phyloP scores from a whole-genome alignment of 2,329 filamentous ascomycete genomes.

The Clonostachys rhizophaga region DNA sequence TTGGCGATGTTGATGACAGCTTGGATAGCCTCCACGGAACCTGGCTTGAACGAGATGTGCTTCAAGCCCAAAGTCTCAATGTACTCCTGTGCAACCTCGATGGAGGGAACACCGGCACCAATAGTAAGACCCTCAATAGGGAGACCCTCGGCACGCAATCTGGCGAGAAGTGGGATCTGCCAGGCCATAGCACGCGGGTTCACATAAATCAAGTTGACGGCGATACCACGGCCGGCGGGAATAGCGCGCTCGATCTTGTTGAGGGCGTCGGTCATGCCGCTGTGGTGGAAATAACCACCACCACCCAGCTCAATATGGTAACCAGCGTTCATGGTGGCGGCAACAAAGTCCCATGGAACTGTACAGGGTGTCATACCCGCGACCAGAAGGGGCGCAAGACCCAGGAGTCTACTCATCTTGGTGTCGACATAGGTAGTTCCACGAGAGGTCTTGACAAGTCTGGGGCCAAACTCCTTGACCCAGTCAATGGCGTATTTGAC shows the following conservation, averaged over 20 bases:
- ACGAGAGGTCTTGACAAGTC: slow-evolving; percentile 80
- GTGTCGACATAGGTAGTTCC: slow-evolving; percentile 93
- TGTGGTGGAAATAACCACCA: slow-evolving; percentile 83
- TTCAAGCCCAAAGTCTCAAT: slow-evolving; percentile 89
- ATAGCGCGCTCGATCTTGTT: slow-evolving; percentile 81
- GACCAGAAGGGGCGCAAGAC: slow-evolving; percentile 82
- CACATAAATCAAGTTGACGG: slow-evolving; percentile 87
- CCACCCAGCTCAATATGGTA: slow-evolving; percentile 90
- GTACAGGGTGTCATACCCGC: slow-evolving; percentile 93
- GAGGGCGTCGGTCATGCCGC: slow-evolving; percentile 77
- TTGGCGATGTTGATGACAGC: slow-evolving; percentile 88
- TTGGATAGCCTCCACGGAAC: slow-evolving; percentile 83
- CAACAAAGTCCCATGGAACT: slow-evolving; percentile 86
- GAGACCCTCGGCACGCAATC: slow-evolving; percentile 77
- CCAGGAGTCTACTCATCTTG: slow-evolving; percentile 86
- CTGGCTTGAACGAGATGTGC: slow-evolving; percentile 93
- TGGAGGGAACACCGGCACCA: slow-evolving; percentile 87
- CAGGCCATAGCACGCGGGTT: slow-evolving; percentile 85
- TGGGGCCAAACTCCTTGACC: slow-evolving; percentile 96
- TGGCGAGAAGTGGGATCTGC: slow-evolving; percentile 82
- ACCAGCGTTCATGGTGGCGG: slow-evolving; percentile 90
- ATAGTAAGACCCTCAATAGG: slow-evolving; percentile 91
- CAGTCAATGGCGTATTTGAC: slow-evolving; percentile 95
- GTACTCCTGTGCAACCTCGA: slow-evolving; percentile 90
- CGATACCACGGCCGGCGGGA: slow-evolving; percentile 81